These are phyloP conservation scores for Annulohypoxylon moriforme DNA, from an alignment of 495 filamentous ascomycete genomes.

Conservation along the genomic window DNA sequence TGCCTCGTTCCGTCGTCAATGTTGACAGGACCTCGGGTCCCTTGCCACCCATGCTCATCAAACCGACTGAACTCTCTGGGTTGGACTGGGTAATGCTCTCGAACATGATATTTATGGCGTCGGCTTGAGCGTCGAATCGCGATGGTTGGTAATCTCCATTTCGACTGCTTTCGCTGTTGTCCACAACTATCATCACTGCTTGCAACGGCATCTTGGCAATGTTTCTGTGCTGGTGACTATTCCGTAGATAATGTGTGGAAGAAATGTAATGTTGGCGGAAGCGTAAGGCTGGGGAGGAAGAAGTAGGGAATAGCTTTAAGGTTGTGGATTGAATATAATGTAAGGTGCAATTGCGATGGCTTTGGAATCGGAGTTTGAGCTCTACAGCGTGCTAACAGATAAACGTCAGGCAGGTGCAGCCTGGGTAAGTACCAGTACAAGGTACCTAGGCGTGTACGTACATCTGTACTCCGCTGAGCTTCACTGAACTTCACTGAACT, in stretches of 20 bases:
- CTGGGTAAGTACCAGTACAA: slow-evolving; percentile 28
- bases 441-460: not conserved
- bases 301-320: not conserved
- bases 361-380: slow-evolving; percentile 26
- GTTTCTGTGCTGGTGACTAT: not conserved
- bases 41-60: slow-evolving; percentile 99
- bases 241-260: slow-evolving; percentile 4
- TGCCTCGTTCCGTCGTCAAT: slow-evolving; percentile 92
- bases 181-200: slow-evolving; percentile 79
- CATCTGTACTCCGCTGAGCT: not conserved
- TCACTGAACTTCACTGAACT: no score
- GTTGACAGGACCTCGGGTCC: slow-evolving; percentile 97
- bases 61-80: slow-evolving; percentile 93
- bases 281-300: slow-evolving; percentile 2
- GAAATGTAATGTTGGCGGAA: slow-evolving; percentile 3
- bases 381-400: slow-evolving; percentile 5
- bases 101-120: slow-evolving; percentile 95
- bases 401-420: slow-evolving; percentile 55
- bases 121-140: slow-evolving; percentile 93
- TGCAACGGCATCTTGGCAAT: slow-evolving; percentile 67
- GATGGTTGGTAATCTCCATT: slow-evolving; percentile 97
- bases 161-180: slow-evolving; percentile 97
- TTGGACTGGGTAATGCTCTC: slow-evolving; percentile 92
- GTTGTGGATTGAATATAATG: not conserved
- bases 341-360: slow-evolving; percentile 1